Base-by-base conservation (phyloP, 768 basidiomycete species). In the Arthromyces matolae region DNA sequence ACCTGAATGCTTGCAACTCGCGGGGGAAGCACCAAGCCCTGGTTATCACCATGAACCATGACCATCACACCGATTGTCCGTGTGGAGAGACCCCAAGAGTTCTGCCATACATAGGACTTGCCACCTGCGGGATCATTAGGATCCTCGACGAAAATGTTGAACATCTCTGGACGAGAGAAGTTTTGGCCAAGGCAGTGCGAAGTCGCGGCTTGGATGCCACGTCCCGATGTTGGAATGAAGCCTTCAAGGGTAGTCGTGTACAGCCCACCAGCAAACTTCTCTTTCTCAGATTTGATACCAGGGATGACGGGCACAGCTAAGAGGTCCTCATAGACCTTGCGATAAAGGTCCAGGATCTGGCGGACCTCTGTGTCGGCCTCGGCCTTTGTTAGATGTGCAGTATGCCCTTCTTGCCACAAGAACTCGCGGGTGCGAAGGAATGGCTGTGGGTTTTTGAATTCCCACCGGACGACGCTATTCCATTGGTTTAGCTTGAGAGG, bases 371-470 rank as follows among this genome's bases (percentile, higher is more conserved):
- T 73, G 60, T 92, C 96, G 20, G 95, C 95, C 66, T 97, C 95
- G 3, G 72, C 63, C 67, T 94, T 88, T 55, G 87, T 90, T 35
- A 94, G 77, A 68, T 87, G 83, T 3, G 96, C 95, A 8, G 96
- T 98, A 72, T 99, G 96, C 29, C 96, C 96, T 69, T 99, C 96
- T 72, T 99, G 96, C 96, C 96, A 99, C n/a, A 99, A 75, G 79
- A 97, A 99, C 72, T 99, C 96, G 64, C 96, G 90, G 2, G 96
- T 98, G 47, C 96, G 93, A 29, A 99, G 80, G 88, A 99, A 99
- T 7, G 96, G 96, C 67, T 99, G 94, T 49, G 95, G 95, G 66
- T 94, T 94, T 72, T 99, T 99, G 79, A 99, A 99, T 67, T 99
- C 95, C 96, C 96, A 99, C 49, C 96, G 86, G 25, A 99, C 96